Percentiles rank a stretch among this genome's conserved stretches.
Evolutionary conservation across 129 eudicot species (phyloP).

Genomic region (Arctium minus): DNA sequence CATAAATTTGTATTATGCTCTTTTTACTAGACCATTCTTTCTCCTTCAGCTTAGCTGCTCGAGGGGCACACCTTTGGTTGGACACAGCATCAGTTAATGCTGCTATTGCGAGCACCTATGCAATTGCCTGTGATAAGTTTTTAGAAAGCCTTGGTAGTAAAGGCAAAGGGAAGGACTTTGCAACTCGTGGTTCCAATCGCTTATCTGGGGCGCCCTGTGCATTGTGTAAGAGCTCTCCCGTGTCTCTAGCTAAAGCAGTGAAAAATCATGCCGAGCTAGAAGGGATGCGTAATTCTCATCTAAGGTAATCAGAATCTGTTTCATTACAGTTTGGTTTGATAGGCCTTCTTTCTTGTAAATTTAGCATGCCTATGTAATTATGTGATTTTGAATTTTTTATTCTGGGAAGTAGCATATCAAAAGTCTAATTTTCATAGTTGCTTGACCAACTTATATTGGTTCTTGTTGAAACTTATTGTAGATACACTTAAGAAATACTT

Average conservation of each 20-base stretch:
- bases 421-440: neutral
- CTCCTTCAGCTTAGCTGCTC: conserved; percentile 68
- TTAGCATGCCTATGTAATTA: neutral
- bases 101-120: conserved; percentile 71
- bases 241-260: conserved; percentile 76
- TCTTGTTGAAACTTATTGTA: neutral
- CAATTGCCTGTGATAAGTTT: conserved; percentile 55
- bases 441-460: neutral
- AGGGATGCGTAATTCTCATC: conserved; percentile 85
- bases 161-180: conserved; percentile 13
- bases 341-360: neutral
- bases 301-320: conserved; percentile 48
- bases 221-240: conserved; percentile 61
- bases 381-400: neutral
- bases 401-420: neutral
- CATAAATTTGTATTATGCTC: neutral
- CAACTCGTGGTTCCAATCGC: conserved; percentile 22
- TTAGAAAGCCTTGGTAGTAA: conserved; percentile 22
- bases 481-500: too few relatives aligned
- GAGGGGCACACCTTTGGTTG: conserved; percentile 84
- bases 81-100: conserved; percentile 83
- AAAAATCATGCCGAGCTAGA: conserved; percentile 78
- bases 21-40: conserved; percentile 3
- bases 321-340: neutral
- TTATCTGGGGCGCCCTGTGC: conserved; percentile 52